Base-by-base conservation (phyloP, 768 basidiomycete species). In the Tricholoma flavovirens region DNA sequence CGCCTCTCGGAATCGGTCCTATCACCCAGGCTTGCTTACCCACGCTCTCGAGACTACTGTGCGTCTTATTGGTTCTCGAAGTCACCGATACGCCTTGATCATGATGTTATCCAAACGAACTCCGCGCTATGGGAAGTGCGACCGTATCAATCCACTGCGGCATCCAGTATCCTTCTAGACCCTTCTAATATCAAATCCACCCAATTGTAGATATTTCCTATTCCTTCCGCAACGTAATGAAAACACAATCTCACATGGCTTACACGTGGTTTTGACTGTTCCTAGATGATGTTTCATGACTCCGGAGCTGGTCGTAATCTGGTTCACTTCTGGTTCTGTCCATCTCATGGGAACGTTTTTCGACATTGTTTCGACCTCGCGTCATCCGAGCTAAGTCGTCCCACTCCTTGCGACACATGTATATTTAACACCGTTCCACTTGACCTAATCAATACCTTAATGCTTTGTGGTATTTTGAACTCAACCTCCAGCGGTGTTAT, bases 341-440 rank as follows among this genome's bases (percentile, higher is more conserved):
- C 53, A 51, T 49, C 46, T 56, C 59, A 59, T 58, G 59, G 62
- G 58, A 46, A 55, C 48, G 17, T 45, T 51, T 54, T 53, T 56
- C 36, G 58, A 54, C 54, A 56, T 38, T 42, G 24, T 43, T n/a
- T 54, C 53, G 46, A 29, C 56, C 56, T 57, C 57, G 56, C 62
- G 59, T 29, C 56, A 49, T 56, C 52, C 59, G 21, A 57, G 32
- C 30, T 26, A 35, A 51, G 38, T 51, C 30, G 38, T 51, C 30
- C 50, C 50, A 51, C 50, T 51, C 30, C 29, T 35, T 51, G 45
- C 35, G 50, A 32, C 33, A 52, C 51, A 21, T 38, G 36, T 22
- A 36, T n/a, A 5, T 7, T 33, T 29, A 48, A n/a, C 26, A 17
- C 10, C n/a, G 17, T 49, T 17, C 17, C 8, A 17, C 17, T 49